A percentile compares a stretch with the other conserved stretches of the same genome.
These are phyloP conservation scores for Novymonas esmeraldas DNA, from an alignment of 208 protist genomes.

Conservation along the genomic window DNA sequence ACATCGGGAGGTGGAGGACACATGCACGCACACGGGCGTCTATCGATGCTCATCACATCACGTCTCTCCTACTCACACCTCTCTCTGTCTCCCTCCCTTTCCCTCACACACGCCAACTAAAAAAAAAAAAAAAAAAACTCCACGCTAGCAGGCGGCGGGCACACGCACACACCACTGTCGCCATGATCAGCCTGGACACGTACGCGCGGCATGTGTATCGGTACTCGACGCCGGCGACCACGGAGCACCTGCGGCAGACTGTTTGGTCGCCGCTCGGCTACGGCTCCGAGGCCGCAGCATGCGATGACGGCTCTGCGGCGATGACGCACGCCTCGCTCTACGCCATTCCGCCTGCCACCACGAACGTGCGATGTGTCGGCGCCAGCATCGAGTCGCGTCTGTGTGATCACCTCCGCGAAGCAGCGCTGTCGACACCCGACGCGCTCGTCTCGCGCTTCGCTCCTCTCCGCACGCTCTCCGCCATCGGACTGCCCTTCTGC, in stretches of 20 bases:
- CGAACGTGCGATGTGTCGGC: conserved; percentile 46
- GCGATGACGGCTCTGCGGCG: not conserved
- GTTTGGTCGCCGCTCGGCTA: conserved; percentile 37
- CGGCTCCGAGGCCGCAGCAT: not conserved
- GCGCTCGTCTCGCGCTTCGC: conserved; percentile 7
- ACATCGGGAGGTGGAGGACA: no score
- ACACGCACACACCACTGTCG: not conserved
- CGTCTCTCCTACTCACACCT: no score
- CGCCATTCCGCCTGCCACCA: conserved; percentile 38
- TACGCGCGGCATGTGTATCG: conserved; percentile 33
- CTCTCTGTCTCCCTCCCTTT: no score
- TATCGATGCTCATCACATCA: no score
- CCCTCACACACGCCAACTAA: no score
- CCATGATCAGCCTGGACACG: conserved; percentile 37
- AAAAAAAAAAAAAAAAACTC: no score
- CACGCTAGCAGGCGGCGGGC: no score
- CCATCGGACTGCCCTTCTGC: conserved; percentile 24
- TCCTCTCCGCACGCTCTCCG: conserved; percentile 1
- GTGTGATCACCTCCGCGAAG: not conserved
- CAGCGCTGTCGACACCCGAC: not conserved
- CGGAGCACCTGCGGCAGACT: conserved; percentile 32
- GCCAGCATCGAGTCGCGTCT: conserved; percentile 2
- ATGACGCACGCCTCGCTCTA: conserved; percentile 31
- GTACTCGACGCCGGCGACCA: conserved; percentile 26
- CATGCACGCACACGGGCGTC: no score